Percentiles rank a stretch among this genome's conserved stretches.
These are phyloP conservation scores for Yamadazyma dendronema DNA, from an alignment of 1,139 yeast genomes.

Conservation along the genomic window DNA sequence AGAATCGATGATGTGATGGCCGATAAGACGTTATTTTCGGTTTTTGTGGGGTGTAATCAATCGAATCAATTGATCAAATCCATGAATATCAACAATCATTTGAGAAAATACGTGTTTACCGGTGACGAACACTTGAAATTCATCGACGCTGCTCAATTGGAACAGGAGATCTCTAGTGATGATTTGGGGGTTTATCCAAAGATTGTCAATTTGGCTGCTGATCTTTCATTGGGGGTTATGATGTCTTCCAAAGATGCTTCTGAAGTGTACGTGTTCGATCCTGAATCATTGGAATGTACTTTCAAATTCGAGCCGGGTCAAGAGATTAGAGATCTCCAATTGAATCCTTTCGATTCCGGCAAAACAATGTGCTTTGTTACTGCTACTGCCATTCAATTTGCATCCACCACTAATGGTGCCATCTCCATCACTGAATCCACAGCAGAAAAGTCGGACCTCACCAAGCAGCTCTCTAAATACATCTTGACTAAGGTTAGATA, in stretches of 20 bases:
- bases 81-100: slow-evolving; percentile 66
- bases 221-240: slow-evolving; percentile 57
- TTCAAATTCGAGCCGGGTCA: slow-evolving; percentile 17
- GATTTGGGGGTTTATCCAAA: slow-evolving; percentile 57
- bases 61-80: slow-evolving; percentile 51
- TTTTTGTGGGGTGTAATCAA: slow-evolving; percentile 77
- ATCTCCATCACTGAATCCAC: slow-evolving; percentile 3
- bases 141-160: slow-evolving; percentile 58
- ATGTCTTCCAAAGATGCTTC: slow-evolving; percentile 66
- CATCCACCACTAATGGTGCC: slow-evolving; percentile 43
- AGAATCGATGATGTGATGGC: slow-evolving; percentile 15
- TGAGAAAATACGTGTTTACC: slow-evolving; percentile 60
- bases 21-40: slow-evolving; percentile 31
- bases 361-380: slow-evolving; percentile 60
- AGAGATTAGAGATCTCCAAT: slow-evolving; percentile 29
- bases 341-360: slow-evolving; percentile 42
- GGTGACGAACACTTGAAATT: slow-evolving; percentile 61
- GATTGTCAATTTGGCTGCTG: slow-evolving; percentile 49
- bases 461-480: slow-evolving; percentile 29
- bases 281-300: slow-evolving; percentile 46
- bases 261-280: slow-evolving; percentile 56
- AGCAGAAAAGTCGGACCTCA: slow-evolving; percentile 20
- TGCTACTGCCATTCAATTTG: slow-evolving; percentile 49
- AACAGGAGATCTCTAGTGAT: slow-evolving; percentile 30
- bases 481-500: slow-evolving; percentile 61